These are phyloP conservation scores for Xylogone sp. DNA, from an alignment of 2,329 filamentous ascomycete species.

Conservation along the genomic window DNA sequence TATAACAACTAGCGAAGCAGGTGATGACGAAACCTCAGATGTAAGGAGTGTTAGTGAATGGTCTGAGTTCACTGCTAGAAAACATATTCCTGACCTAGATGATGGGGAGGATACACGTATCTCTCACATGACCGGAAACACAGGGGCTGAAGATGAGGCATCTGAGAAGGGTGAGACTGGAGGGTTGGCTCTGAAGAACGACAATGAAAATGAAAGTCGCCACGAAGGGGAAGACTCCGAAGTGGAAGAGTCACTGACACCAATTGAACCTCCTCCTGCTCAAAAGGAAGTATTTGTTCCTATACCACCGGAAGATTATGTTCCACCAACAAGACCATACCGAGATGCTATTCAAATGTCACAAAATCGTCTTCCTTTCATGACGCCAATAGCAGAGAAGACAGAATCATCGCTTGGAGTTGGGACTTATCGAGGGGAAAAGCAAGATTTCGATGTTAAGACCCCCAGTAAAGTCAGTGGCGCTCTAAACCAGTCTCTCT, in stretches of 20 bases:
- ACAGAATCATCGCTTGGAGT: constrained; percentile 83
- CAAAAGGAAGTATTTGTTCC: constrained; percentile 67
- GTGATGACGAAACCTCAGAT: constrained; percentile 47
- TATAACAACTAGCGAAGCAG: constrained; percentile 56
- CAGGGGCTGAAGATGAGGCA: constrained; percentile 28
- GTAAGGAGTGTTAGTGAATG: constrained; percentile 72
- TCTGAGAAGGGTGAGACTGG: constrained; percentile 27
- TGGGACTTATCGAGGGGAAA: constrained; percentile 51
- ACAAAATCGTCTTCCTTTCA: constrained; percentile 91
- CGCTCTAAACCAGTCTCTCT: constrained; percentile 18
- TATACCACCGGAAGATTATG: constrained; percentile 80
- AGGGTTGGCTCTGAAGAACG: constrained; percentile 21
- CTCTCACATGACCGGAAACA: constrained; percentile 36
- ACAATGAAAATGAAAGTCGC: constrained; percentile 33
- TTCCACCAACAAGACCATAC: constrained; percentile 74
- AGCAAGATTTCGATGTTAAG: constrained; percentile 63
- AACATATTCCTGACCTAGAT: constrained; percentile 57
- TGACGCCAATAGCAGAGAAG: constrained; percentile 96
- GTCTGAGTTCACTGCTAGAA: constrained; percentile 80
- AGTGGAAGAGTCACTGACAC: constrained; percentile 40
- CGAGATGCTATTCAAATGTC: constrained; percentile 75
- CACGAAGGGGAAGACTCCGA: constrained; percentile 30
- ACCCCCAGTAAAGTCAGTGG: constrained; percentile 63
- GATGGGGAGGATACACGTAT: constrained; percentile 33
- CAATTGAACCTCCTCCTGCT: constrained; percentile 33